These are phyloP conservation scores for Alternaria viburni DNA, from an alignment of 2,329 filamentous ascomycete species.

Conservation along the genomic window DNA sequence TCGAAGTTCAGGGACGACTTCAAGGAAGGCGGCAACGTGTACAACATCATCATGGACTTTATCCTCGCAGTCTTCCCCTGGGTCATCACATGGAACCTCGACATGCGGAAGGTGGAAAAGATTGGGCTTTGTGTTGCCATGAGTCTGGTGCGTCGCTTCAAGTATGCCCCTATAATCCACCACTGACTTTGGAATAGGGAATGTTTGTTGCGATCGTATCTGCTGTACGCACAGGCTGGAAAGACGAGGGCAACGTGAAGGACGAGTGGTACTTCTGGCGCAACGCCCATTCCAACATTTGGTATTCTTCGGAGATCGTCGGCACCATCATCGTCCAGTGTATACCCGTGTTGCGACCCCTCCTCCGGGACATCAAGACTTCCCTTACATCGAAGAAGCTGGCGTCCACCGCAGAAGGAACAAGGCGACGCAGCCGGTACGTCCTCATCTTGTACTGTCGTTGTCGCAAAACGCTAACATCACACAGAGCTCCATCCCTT, in stretches of 20 bases:
- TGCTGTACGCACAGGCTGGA: constrained; percentile 58
- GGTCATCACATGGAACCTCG: constrained; percentile 57
- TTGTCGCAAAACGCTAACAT: neutral
- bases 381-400: constrained; percentile 47
- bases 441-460: neutral
- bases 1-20: constrained; percentile 51
- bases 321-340: constrained; percentile 64
- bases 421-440: constrained; percentile 23
- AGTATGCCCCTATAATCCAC: neutral
- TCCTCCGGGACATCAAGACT: constrained; percentile 53
- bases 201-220: constrained; percentile 59
- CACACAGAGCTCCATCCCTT: constrained; percentile 4
- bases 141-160: constrained; percentile 48
- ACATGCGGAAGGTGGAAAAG: constrained; percentile 58
- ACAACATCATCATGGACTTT: constrained; percentile 63
- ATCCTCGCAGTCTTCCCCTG: constrained; percentile 59
- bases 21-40: constrained; percentile 61
- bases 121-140: constrained; percentile 58
- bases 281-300: constrained; percentile 55
- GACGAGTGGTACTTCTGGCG: constrained; percentile 57
- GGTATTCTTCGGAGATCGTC: constrained; percentile 60
- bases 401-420: constrained; percentile 19
- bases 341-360: constrained; percentile 59
- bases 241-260: constrained; percentile 57
- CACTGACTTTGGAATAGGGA: constrained; percentile 34